phyloP scores from a whole-genome alignment of 1,139 yeast species.

The Geotrichum bryndzae region DNA sequence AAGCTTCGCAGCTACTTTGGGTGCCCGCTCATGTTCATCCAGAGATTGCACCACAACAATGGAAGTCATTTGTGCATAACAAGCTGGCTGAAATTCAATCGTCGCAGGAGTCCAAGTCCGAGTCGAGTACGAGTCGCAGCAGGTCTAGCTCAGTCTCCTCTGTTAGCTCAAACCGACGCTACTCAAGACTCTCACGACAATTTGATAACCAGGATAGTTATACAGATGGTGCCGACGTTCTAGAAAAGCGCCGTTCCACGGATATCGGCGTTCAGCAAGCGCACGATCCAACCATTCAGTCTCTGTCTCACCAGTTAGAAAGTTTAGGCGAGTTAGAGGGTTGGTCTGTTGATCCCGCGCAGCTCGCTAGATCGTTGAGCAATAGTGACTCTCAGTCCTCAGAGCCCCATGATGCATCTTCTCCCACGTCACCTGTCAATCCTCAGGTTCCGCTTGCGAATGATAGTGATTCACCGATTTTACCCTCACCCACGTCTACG shows the following conservation, averaged over 20 bases:
- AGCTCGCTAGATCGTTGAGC: slow-evolving; percentile 27
- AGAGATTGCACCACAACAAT: slow-evolving; percentile 85
- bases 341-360: slow-evolving; percentile 32
- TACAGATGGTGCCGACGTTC: slow-evolving; percentile 37
- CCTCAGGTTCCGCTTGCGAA: slow-evolving; percentile 22
- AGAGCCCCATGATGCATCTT: slow-evolving; percentile 3
- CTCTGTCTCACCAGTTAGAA: slow-evolving; percentile 28
- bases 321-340: slow-evolving; percentile 33
- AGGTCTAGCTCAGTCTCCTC: slow-evolving; percentile 3
- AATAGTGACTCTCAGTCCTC: slow-evolving; percentile 5
- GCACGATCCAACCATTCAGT: slow-evolving; percentile 25
- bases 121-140: slow-evolving; percentile 5
- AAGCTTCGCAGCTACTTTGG: slow-evolving; percentile 52
- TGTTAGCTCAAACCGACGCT: slow-evolving; percentile 23
- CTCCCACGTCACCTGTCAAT: slow-evolving; percentile 14
- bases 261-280: slow-evolving; percentile 22
- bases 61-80: slow-evolving; percentile 70
- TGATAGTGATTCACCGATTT: slow-evolving; percentile 30
- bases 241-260: slow-evolving; percentile 27
- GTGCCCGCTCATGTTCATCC: slow-evolving; percentile 95
- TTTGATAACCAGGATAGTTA: slow-evolving; percentile 35
- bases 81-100: slow-evolving; percentile 71
- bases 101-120: slow-evolving; percentile 25
- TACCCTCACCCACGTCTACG: slow-evolving; percentile 28
- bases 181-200: slow-evolving; percentile 37